A percentile compares a stretch with the other conserved stretches of the same genome.
These are phyloP conservation scores for Berkeleyomyces basicola DNA, from an alignment of 2,329 filamentous ascomycete species.

Conservation along the genomic window DNA sequence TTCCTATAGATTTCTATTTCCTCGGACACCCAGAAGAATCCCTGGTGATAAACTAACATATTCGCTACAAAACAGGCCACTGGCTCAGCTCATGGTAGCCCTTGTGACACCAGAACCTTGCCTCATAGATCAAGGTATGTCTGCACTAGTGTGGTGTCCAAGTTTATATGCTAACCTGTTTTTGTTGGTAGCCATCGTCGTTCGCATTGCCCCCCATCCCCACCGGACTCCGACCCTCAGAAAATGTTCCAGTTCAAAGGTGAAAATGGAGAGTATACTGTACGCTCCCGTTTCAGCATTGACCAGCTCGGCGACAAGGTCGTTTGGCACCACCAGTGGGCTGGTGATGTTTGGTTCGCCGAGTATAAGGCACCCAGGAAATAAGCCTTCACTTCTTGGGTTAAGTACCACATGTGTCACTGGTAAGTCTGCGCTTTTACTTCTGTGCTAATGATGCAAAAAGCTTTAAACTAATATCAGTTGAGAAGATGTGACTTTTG, in stretches of 20 bases:
- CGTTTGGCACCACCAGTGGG: neutral
- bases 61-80: too few species aligned
- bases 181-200: neutral
- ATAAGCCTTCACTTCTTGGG: neutral
- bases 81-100: too few species aligned
- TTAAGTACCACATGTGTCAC: neutral
- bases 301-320: conserved; percentile 35
- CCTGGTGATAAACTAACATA: too few species aligned
- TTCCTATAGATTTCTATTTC: too few species aligned
- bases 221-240: conserved; percentile 40
- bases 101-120: neutral
- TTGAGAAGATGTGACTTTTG: neutral
- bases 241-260: conserved; percentile 47
- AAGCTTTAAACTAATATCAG: neutral
- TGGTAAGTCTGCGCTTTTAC: neutral
- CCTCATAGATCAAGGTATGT: neutral
- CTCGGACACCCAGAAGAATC: too few species aligned
- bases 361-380: neutral
- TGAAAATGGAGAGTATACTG: conserved; percentile 41
- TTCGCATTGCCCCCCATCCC: conserved; percentile 17
- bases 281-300: conserved; percentile 42
- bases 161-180: neutral
- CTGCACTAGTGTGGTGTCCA: neutral
- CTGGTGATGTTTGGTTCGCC: neutral
- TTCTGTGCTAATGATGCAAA: neutral